phyloP scores from a whole-genome alignment of 192 early-diverging fungal species.

The Jimgerdemannia flammicorona region DNA sequence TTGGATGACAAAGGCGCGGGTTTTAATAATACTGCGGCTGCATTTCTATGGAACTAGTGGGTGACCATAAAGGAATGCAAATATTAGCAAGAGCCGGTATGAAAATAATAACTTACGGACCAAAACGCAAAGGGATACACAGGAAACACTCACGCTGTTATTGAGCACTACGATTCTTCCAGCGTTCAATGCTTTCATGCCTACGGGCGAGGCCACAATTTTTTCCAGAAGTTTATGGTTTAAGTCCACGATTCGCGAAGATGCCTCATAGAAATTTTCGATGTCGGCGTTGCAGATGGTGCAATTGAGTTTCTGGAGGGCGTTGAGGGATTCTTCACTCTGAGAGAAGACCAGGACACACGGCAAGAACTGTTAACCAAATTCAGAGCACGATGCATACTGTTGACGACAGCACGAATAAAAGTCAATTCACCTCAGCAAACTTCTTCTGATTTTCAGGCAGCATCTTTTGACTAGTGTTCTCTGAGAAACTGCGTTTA shows the following conservation, averaged over 20 bases:
- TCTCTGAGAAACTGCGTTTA: conserved; percentile 95
- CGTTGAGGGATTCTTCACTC: conserved; percentile 58
- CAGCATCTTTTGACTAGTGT: conserved; percentile 76
- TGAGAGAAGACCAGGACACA: conserved; percentile 15
- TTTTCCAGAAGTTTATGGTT: conserved; percentile 53
- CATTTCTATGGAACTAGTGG: conserved; percentile 59
- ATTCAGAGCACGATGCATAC: background rate
- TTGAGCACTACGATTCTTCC: conserved; percentile 83
- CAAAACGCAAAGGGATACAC: too few species aligned
- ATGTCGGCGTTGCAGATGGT: conserved; percentile 80
- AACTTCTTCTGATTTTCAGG: conserved; percentile 77
- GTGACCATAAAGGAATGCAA: too few species aligned
- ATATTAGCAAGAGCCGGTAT: too few species aligned
- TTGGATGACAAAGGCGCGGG: conserved; percentile 31
- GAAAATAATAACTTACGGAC: background rate
- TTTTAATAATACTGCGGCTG: conserved; percentile 59
- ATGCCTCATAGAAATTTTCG: conserved; percentile 65
- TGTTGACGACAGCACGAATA: background rate
- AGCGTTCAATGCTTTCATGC: conserved; percentile 57
- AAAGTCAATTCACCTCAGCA: conserved; percentile 45
- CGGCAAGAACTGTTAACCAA: background rate
- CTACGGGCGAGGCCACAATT: conserved; percentile 50
- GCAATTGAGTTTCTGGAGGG: conserved; percentile 66
- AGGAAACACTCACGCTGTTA: conserved; percentile 35
- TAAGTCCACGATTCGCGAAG: conserved; percentile 45